Base-by-base conservation (phyloP, 2,329 filamentous ascomycete species). In the Aspergillus hiratsukae region DNA sequence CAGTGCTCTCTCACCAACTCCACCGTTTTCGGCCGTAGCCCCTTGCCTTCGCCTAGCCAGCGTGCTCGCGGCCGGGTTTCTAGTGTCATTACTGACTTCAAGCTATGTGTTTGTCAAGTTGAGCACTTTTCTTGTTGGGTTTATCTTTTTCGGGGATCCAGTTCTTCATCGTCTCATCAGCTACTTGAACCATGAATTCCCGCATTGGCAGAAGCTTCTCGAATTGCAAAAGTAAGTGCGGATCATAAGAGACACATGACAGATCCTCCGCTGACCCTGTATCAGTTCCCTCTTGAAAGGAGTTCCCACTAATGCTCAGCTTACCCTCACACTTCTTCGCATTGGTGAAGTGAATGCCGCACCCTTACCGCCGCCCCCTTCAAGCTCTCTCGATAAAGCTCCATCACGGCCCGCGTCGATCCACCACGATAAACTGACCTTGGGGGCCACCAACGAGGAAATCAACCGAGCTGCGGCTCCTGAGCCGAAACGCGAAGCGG, bases 231-330 rank as follows among this genome's bases (percentile, higher is more conserved):
- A 91, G 69, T 72, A 63, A 48, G 61, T 50, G 4, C 1, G 7
- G 8, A 4, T 21, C 7, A 9, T 21, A 19, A 11, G 25, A 19
- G 7, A 14, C 3, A 9, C 4, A 5, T 19, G 14, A 8, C 19
- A 2, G 28, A 48, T 7, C 2, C 5, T 23, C 28, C 53, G 37
- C 62, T 70, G 54, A 73, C 54, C 14, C 35, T 45, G 17, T 10
- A n/a, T 3, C 2, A 79, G 77, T 61, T 90, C 88, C 0, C 70
- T 94, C 1, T 83, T 96, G 51, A 90, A 88, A 67, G 89, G 90
- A 2, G 86, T 94, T 0, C 91, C 91, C 0, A 96, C 90, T 1
- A 94, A 95, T 68, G 89, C 90, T 3, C 91, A 96, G 67, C 82
- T 95, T 19, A 86, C 90, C 0, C 77, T 95, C 28, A 95, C 90